A percentile compares a stretch with the other conserved stretches of the same genome.
Conservation (phyloP, 148 eudicot genomes). For the Fagopyrum homotropicum region DNA sequence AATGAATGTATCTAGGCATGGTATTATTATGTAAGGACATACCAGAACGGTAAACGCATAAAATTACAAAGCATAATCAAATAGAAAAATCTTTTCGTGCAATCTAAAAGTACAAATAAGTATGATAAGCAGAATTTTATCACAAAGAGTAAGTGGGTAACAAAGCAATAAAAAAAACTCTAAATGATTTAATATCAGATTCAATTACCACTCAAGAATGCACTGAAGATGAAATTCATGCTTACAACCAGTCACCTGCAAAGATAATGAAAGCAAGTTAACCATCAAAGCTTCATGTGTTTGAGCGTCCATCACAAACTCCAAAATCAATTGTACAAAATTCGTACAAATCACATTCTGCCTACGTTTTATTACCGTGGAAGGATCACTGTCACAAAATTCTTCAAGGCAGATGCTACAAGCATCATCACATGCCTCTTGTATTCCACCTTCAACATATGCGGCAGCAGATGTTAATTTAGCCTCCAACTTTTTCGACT, state of each 20-base stretch:
- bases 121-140: not conserved
- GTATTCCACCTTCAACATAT: constrained; percentile 78
- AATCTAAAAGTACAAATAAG: not conserved
- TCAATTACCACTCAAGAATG: constrained; percentile 17
- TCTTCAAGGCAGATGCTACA: constrained; percentile 77
- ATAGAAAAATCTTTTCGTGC: not conserved
- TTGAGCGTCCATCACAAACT: too few relatives aligned
- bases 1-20: not conserved
- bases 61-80: not conserved
- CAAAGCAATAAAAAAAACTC: not conserved
- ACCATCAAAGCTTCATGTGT: not conserved
- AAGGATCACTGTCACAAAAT: constrained; percentile 69
- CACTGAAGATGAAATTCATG: constrained; percentile 16
- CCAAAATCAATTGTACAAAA: too few relatives aligned
- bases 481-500: constrained; percentile 37
- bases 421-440: constrained; percentile 81
- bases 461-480: constrained; percentile 76
- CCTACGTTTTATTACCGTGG: constrained; percentile 34
- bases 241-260: constrained; percentile 15
- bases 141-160: not conserved
- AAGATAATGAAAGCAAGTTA: not conserved
- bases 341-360: too few relatives aligned
- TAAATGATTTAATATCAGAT: not conserved
- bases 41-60: not conserved
- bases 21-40: not conserved